Evolutionary conservation across 108 stramenopile species (phyloP).

Genomic region (Cyclotella sp.): DNA sequence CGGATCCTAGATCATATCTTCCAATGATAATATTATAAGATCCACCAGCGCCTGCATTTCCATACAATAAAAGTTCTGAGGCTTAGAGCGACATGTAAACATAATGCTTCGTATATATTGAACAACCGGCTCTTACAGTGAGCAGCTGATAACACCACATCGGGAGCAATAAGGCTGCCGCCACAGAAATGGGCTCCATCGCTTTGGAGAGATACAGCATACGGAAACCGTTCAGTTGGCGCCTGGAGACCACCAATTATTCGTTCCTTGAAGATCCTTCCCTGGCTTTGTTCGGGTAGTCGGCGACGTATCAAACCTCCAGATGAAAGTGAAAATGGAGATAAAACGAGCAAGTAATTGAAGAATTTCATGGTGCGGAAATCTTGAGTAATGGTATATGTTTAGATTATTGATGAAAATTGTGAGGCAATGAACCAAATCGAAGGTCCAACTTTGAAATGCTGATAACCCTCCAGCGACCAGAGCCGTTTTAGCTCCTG

Average conservation of each 20-base stretch:
- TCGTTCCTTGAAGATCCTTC: not conserved
- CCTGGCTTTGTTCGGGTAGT: not conserved
- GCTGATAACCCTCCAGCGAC: not conserved
- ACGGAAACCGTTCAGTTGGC: constrained; percentile 32
- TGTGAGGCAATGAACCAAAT: not conserved
- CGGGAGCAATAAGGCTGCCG: constrained; percentile 25
- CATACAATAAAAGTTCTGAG: not conserved
- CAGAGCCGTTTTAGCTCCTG: not conserved
- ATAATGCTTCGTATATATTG: not conserved
- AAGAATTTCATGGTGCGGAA: not conserved
- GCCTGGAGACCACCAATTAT: constrained; percentile 15
- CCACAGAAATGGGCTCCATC: constrained; percentile 11
- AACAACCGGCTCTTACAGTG: constrained; percentile 19
- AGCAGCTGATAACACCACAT: constrained; percentile 36
- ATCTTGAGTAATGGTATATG: not conserved
- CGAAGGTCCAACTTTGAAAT: not conserved
- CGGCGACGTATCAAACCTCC: not conserved
- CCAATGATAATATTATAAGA: constrained; percentile 25
- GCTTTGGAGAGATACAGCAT: constrained; percentile 20
- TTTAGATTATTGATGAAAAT: not conserved
- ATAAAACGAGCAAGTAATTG: not conserved
- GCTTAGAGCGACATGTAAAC: not conserved
- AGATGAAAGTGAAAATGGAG: not conserved
- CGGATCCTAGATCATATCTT: constrained; percentile 14
- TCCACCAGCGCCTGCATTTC: constrained; percentile 2